A percentile compares a stretch with the other conserved stretches of the same genome.
These are phyloP conservation scores for Hymenoscyphus salicellus DNA, from an alignment of 2,329 filamentous ascomycete genomes.

Conservation along the genomic window DNA sequence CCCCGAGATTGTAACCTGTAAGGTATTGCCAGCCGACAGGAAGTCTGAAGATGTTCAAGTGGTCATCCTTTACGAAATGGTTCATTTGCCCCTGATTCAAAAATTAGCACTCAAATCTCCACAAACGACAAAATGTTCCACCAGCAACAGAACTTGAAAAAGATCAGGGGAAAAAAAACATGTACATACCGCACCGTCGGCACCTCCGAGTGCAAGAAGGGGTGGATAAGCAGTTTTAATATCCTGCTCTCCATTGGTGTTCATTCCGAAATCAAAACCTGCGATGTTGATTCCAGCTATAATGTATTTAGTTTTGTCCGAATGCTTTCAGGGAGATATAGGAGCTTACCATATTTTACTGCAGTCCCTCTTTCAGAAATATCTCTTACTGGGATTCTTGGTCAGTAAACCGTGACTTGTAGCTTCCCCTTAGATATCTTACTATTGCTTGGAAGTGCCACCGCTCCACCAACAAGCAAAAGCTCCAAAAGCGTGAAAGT, in stretches of 20 bases:
- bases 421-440: no score
- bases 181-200: conserved; percentile 30
- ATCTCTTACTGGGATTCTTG: not conserved
- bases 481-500: no score
- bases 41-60: conserved; percentile 56
- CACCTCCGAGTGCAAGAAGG: conserved; percentile 31
- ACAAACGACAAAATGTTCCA: no score
- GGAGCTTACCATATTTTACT: conserved; percentile 20
- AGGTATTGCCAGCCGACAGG: conserved; percentile 60
- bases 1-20: conserved; percentile 50
- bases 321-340: not conserved
- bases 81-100: conserved; percentile 21
- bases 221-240: conserved; percentile 36
- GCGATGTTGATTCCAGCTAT: conserved; percentile 31
- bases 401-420: no score
- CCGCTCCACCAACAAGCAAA: no score
- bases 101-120: conserved; percentile 27
- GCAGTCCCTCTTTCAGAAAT: conserved; percentile 5
- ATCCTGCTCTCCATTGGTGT: conserved; percentile 37
- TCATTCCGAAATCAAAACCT: conserved; percentile 48
- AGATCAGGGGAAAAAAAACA: no score
- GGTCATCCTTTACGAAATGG: conserved; percentile 44
- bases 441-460: no score
- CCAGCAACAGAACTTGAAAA: no score
- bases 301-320: not conserved